Percentiles rank a stretch among this genome's conserved stretches.
phyloP scores from a whole-genome alignment of 495 filamentous ascomycete genomes.

The Penicillium maclennaniae region DNA sequence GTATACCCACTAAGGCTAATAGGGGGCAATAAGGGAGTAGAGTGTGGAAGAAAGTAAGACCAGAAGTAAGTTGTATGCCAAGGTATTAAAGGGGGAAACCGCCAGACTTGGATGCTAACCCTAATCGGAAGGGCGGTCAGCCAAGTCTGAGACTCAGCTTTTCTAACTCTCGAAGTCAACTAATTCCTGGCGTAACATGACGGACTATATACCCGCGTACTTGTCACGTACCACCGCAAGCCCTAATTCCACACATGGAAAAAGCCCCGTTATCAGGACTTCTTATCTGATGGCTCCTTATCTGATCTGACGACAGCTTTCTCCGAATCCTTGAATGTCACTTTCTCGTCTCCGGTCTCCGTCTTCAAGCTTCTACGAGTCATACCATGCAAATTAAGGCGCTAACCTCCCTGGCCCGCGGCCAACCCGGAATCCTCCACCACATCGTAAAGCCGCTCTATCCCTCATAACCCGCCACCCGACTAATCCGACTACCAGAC shows the following conservation, averaged over 20 bases:
- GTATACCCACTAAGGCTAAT: too few relatives aligned
- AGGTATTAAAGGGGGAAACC: too few relatives aligned
- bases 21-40: too few relatives aligned
- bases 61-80: too few relatives aligned
- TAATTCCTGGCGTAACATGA: too few relatives aligned
- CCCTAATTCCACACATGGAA: slow-evolving; percentile 6
- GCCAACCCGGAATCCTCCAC: slow-evolving; percentile 26
- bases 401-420: slow-evolving; percentile 16
- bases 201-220: background rate
- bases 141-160: too few relatives aligned
- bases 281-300: slow-evolving; percentile 18
- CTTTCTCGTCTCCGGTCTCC: background rate
- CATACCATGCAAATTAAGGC: slow-evolving; percentile 22
- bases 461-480: background rate
- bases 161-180: too few relatives aligned
- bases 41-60: too few relatives aligned
- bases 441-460: slow-evolving; percentile 16
- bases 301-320: slow-evolving; percentile 19
- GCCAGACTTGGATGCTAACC: too few relatives aligned
- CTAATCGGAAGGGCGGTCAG: too few relatives aligned
- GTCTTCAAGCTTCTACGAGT: background rate
- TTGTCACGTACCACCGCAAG: background rate
- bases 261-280: background rate
- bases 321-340: background rate
- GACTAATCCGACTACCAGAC: slow-evolving; percentile 13